Evolutionary conservation across 345 rosid genomes (phyloP).

Genomic region (Toxicodendron radicans): DNA sequence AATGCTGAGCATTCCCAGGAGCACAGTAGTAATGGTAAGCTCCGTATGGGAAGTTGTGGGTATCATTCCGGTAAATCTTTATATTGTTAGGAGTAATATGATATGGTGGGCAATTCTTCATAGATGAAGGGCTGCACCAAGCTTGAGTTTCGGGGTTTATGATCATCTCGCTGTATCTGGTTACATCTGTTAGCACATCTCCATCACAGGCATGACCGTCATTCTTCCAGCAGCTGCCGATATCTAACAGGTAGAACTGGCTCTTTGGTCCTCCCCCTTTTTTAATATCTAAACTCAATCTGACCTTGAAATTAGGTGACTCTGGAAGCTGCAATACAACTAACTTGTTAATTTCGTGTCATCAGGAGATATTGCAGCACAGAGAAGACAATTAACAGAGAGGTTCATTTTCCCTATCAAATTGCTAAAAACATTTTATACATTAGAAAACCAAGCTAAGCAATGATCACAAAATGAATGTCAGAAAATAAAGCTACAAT

Average conservation of each 20-base stretch:
- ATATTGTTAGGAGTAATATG: slow-evolving; percentile 48
- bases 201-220: slow-evolving; percentile 72
- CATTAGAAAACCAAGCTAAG: background rate
- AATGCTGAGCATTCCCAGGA: slow-evolving; percentile 56
- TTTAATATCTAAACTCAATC: slow-evolving; percentile 52
- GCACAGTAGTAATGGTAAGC: slow-evolving; percentile 76
- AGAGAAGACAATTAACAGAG: background rate
- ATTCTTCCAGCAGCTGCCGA: slow-evolving; percentile 89
- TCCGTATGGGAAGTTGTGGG: slow-evolving; percentile 45
- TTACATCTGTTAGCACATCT: slow-evolving; percentile 63
- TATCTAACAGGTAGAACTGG: slow-evolving; percentile 78
- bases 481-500: background rate
- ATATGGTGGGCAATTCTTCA: slow-evolving; percentile 57
- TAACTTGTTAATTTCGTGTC: background rate
- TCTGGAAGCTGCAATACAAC: slow-evolving; percentile 62
- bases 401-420: background rate
- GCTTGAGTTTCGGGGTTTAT: slow-evolving; percentile 50
- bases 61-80: slow-evolving; percentile 53
- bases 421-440: background rate
- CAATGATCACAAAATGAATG: background rate
- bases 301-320: slow-evolving; percentile 71
- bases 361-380: background rate
- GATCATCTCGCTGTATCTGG: slow-evolving; percentile 77
- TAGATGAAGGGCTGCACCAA: slow-evolving; percentile 49
- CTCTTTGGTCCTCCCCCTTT: slow-evolving; percentile 74